A percentile compares a stretch with the other conserved stretches of the same genome.
Conservation (phyloP, 1,139 yeast species). For the Taphrina pruni region DNA sequence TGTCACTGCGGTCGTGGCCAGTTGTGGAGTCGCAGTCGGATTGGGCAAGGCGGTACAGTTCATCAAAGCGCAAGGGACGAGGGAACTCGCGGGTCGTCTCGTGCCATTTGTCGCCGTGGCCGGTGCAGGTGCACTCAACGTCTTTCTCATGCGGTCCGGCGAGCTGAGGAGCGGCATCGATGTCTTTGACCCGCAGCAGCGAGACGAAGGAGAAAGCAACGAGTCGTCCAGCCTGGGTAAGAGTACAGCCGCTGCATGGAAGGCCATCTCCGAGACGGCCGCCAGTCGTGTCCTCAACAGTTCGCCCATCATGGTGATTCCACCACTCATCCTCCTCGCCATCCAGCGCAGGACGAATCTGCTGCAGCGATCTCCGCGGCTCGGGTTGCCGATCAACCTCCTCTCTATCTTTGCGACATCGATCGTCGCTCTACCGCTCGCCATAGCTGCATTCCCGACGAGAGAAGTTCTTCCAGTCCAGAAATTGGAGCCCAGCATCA, state of each 20-base stretch:
- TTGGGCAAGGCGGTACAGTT: slow-evolving; percentile 85
- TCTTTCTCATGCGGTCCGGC: slow-evolving; percentile 91
- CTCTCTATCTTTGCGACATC: slow-evolving; percentile 86
- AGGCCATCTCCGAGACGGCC: slow-evolving; percentile 97
- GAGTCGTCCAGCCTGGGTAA: slow-evolving; percentile 62
- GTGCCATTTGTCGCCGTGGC: slow-evolving; percentile 99
- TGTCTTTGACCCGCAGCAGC: slow-evolving; percentile 56
- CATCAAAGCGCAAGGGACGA: slow-evolving; percentile 58
- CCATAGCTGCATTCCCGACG: slow-evolving; percentile 86
- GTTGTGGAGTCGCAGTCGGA: slow-evolving; percentile 94
- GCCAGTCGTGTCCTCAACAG: slow-evolving; percentile 93
- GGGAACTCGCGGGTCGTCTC: slow-evolving; percentile 78
- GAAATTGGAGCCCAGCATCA: slow-evolving; percentile 17
- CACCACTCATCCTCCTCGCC: slow-evolving; percentile 79
- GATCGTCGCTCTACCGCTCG: slow-evolving; percentile 87
- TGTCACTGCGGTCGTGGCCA: slow-evolving; percentile 86
- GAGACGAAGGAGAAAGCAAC: slow-evolving; percentile 54
- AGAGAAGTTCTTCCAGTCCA: slow-evolving; percentile 15
- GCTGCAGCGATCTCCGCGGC: slow-evolving; percentile 48
- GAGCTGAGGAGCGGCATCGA: slow-evolving; percentile 83
- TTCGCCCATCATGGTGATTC: slow-evolving; percentile 95
- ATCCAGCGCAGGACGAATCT: slow-evolving; percentile 70
- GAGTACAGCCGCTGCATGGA: slow-evolving; percentile 82
- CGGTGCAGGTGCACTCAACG: slow-evolving; percentile 92
- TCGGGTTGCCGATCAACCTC: slow-evolving; percentile 72